phyloP scores from a whole-genome alignment of 1,284 basidiomycete species.

The Tilletia indica region DNA sequence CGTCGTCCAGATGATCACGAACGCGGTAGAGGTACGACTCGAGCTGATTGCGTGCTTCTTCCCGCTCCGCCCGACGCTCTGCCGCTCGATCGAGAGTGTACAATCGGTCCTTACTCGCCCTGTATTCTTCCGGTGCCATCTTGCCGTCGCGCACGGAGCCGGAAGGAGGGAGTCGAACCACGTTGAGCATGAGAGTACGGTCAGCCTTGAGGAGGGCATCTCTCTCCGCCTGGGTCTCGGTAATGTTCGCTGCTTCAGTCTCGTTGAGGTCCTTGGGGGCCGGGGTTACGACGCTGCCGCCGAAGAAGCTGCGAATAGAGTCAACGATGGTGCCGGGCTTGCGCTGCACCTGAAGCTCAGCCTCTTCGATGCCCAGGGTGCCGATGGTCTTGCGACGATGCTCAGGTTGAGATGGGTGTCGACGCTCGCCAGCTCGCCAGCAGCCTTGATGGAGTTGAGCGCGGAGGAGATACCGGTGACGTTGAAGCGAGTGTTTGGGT shows the following conservation, averaged over 20 bases:
- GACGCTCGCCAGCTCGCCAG: slow-evolving; percentile 41
- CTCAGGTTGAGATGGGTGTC: slow-evolving; percentile 49
- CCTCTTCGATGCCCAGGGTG: slow-evolving; percentile 39
- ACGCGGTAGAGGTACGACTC: slow-evolving; percentile 89
- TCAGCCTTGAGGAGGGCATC: slow-evolving; percentile 5
- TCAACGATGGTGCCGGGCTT: slow-evolving; percentile 46
- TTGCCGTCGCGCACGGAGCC: slow-evolving; percentile 23
- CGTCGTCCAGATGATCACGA: slow-evolving; percentile 73
- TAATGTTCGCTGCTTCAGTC: slow-evolving; percentile 27
- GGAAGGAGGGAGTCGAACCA: background rate
- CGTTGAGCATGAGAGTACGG: background rate
- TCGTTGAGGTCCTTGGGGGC: slow-evolving; percentile 8
- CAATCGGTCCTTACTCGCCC: slow-evolving; percentile 45
- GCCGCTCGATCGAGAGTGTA: slow-evolving; percentile 70
- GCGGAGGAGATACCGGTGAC: slow-evolving; percentile 39
- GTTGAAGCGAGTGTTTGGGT: slow-evolving; percentile 36
- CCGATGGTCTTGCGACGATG: slow-evolving; percentile 40
- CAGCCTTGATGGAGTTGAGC: slow-evolving; percentile 40
- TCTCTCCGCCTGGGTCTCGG: slow-evolving; percentile 24
- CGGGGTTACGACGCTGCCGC: slow-evolving; percentile 17
- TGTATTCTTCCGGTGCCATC: slow-evolving; percentile 42
- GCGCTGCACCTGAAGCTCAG: slow-evolving; percentile 34
- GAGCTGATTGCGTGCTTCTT: slow-evolving; percentile 86
- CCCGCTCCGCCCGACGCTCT: slow-evolving; percentile 71
- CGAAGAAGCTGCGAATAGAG: slow-evolving; percentile 48